Conservation (phyloP, 495 filamentous ascomycete genomes). For the Hypoxylon lienhwacheense region DNA sequence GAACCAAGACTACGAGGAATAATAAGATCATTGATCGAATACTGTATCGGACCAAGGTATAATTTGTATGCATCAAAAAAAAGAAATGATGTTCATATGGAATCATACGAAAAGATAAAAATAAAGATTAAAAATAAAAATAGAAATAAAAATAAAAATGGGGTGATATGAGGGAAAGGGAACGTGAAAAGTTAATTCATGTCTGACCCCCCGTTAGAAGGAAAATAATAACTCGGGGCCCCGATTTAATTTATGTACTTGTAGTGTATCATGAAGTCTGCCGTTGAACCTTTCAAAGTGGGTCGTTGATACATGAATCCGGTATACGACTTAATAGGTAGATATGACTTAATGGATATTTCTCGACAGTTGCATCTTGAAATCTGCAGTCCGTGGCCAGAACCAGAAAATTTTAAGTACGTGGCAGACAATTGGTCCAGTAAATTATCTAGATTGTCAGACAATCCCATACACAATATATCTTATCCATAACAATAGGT, state of each 20-base stretch:
- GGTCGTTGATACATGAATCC: slow-evolving; percentile 13
- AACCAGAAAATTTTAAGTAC: slow-evolving; percentile 32
- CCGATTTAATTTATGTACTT: slow-evolving; percentile 29
- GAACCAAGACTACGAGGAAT: too few relatives aligned
- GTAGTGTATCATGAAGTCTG: too few relatives aligned
- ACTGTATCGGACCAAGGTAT: too few relatives aligned
- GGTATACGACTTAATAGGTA: slow-evolving; percentile 15
- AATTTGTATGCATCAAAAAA: too few relatives aligned
- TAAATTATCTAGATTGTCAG: slow-evolving; percentile 12
- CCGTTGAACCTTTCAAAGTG: slow-evolving; percentile 23
- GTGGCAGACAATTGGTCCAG: slow-evolving; percentile 22
- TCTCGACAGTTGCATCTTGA: slow-evolving; percentile 20
- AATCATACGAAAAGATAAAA: too few relatives aligned
- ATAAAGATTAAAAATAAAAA: too few relatives aligned
- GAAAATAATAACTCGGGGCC: slow-evolving; percentile 15
- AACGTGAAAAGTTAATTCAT: too few relatives aligned
- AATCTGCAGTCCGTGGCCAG: slow-evolving; percentile 11
- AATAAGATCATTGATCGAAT: too few relatives aligned
- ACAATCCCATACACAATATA: background rate
- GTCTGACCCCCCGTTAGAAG: slow-evolving; percentile 5
- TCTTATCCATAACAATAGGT: too few relatives aligned
- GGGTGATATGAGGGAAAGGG: too few relatives aligned
- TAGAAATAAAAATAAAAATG: too few relatives aligned
- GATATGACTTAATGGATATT: slow-evolving; percentile 1
- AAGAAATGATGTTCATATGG: too few relatives aligned